Conservation (phyloP, 2,329 filamentous ascomycete species). For the Arthrobotrys entomopaga region DNA sequence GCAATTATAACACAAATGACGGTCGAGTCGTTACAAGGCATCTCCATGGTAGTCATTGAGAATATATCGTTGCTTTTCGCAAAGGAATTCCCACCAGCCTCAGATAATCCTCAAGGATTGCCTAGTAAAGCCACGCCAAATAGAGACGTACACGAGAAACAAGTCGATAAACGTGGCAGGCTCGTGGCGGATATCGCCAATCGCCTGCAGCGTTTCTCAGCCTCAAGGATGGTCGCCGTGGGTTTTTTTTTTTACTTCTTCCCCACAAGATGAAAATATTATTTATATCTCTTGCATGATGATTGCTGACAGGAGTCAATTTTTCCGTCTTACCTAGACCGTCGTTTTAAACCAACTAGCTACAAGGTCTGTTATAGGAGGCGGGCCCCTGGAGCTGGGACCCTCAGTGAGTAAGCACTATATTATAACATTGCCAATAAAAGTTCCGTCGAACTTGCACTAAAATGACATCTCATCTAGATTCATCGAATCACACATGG, state of each 20-base stretch:
- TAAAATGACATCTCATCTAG: constrained; percentile 19
- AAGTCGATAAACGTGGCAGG: constrained; percentile 36
- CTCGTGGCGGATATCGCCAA: constrained; percentile 46
- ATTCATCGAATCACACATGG: constrained; percentile 47
- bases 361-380: constrained; percentile 34
- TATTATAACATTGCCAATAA: not conserved
- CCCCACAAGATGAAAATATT: not conserved
- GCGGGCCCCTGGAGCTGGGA: constrained; percentile 48
- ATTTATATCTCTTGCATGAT: constrained; percentile 10
- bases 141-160: constrained; percentile 27
- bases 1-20: constrained; percentile 55
- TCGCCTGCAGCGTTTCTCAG: constrained; percentile 49
- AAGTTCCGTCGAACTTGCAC: not conserved
- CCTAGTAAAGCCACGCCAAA: constrained; percentile 4
- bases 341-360: constrained; percentile 47
- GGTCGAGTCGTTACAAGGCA: constrained; percentile 11
- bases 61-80: constrained; percentile 56
- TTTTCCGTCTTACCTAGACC: constrained; percentile 14
- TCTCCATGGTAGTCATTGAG: constrained; percentile 56
- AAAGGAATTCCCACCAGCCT: constrained; percentile 56
- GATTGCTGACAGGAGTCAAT: not conserved
- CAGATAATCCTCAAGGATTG: constrained; percentile 26
- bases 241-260: too few relatives aligned
- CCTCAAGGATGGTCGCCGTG: constrained; percentile 47
- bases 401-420: constrained; percentile 43